Base-by-base conservation (phyloP, 176 grass and related monocot species). In the Lolium rigidum region DNA sequence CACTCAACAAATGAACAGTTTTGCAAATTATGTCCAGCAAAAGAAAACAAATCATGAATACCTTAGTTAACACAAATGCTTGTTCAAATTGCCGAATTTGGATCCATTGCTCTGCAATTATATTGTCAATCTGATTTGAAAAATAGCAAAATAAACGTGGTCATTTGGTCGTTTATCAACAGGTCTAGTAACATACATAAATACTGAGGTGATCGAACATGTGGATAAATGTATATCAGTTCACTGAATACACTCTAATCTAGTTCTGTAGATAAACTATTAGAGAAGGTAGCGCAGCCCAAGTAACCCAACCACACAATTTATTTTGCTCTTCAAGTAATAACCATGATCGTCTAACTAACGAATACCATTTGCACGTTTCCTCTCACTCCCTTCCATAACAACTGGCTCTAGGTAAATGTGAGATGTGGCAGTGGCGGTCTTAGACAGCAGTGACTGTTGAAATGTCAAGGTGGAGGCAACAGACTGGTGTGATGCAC, bases 51-150 rank as follows among this genome's bases (percentile, higher is more conserved):
- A 79, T 75, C 68, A 83, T 80, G 78, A 47, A 55, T 80, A 98
- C 96, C 88, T 94, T 98, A 14, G 90, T 98, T 80, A 86, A 85
- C 63, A 94, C 88, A 89, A 98, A 95, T 83, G 91, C 96, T 84
- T 98, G 96, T 90, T 98, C 96, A 57, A 95, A 78, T 57, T 95
- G 90, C 62, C 82, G 88, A 80, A 98, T 93, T 81, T 98, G 93
- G 93, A 95, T 95, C 93, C 91, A 98, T 87, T 98, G 96, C 85
- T 98, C 96, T 51, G 81, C 75, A 86, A 94, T 88, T 68, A 94
- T 93, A 95, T 74, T 91, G 64, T 95, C 87, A 48, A 95, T 94
- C 96, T 98, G 87, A 81, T 88, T 22, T 82, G 66, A 74, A 60
- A 83, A 24, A 21, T 44, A 80, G 37, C 58, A 81, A 90, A 80